Base-by-base conservation (phyloP, 441 rosid species). In the Adansonia gregorii region DNA sequence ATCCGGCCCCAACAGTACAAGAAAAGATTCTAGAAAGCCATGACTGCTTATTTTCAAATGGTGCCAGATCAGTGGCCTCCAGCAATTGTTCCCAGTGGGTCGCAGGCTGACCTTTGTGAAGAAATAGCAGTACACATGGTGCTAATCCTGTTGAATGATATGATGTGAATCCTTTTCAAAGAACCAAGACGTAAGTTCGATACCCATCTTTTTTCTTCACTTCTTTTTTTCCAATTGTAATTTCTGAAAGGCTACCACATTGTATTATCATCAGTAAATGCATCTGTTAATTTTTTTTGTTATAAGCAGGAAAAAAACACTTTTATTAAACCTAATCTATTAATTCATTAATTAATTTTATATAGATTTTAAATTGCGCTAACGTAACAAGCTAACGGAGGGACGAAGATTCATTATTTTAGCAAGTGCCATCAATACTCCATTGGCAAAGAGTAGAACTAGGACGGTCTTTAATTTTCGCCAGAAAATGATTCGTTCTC, bases 51-150 rank as follows among this genome's bases (percentile, higher is more conserved):
- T 79, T 92, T 92, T 78, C 84, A 89, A 70, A 89, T 92, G 96
- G 90, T 89, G 82, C 96, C 96, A 11, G 94, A 92, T 72, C 93
- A 92, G 24, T 92, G 96, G 96, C 88, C 91, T 49, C 79, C 87
- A 6, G 73, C 20, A 14, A 83, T 83, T 61, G 81, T 85, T 74
- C 84, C 80, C 8, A 85, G 89, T 67, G 74, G 35, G 64, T 86
- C 87, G 8, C 85, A 88, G 72, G 67, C 85, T 0, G 87, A 88
- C 48, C 82, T 88, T 19, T 78, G 81, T 41, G 94, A 91, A 66
- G 92, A 85, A 35, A 9, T 56, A 58, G n/a, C 22, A 64, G 27
- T 39, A 41, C 80, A 12, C 82, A 78, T 54, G 72, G 39, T 58
- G 74, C 69, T 48, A 45, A 60, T 68, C 56, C 79, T 39, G 27